Percentiles rank a stretch among this genome's conserved stretches.
phyloP scores from a whole-genome alignment of 768 basidiomycete species.

The Phaffia tasmanica region DNA sequence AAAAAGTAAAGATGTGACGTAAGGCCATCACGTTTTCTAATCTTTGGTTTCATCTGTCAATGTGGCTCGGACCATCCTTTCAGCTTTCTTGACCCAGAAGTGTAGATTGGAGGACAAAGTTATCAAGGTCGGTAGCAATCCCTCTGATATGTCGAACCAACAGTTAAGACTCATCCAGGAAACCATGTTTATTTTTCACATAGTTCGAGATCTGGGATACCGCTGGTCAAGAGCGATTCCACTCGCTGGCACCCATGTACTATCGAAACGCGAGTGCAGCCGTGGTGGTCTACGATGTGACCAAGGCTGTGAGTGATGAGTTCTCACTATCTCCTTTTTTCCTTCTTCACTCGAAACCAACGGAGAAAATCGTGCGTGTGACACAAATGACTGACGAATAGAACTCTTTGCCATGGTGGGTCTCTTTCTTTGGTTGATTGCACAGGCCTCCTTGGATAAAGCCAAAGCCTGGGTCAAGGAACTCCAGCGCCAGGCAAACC shows the following conservation, averaged over 20 bases:
- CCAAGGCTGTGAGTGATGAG: conserved; percentile 52
- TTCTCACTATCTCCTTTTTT: background rate
- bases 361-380: no score
- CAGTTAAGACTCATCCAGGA: background rate
- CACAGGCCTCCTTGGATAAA: conserved; percentile 73
- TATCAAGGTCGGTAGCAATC: conserved; percentile 36
- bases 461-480: conserved; percentile 99
- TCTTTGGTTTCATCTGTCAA: background rate
- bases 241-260: conserved; percentile 88
- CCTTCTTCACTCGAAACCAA: background rate
- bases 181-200: background rate
- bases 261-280: conserved; percentile 89
- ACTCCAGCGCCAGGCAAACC: conserved; percentile 94
- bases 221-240: conserved; percentile 57
- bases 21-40: background rate
- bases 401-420: background rate
- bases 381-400: no score
- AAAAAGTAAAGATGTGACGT: background rate
- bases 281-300: conserved; percentile 96
- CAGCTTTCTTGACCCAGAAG: conserved; percentile 64
- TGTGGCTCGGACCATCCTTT: background rate
- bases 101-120: conserved; percentile 55
- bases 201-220: conserved; percentile 35
- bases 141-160: background rate
- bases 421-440: background rate